Conservation (phyloP, 306 rosid species). For the Lupinus albus region DNA sequence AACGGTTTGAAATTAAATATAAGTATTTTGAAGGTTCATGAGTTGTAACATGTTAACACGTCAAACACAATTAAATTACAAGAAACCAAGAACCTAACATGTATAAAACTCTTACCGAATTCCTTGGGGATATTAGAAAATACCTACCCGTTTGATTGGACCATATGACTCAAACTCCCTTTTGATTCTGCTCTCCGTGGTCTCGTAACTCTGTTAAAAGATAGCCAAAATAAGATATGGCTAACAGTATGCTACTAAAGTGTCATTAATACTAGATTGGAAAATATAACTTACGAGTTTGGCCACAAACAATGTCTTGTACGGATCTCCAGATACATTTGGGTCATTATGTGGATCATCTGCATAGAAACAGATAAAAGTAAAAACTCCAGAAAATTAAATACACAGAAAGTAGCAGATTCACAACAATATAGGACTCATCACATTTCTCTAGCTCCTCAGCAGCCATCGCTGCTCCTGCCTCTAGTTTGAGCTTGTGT, state of each 20-base stretch:
- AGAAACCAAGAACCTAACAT: constrained; percentile 32
- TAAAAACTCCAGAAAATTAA: constrained; percentile 19
- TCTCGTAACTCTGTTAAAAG: constrained; percentile 84
- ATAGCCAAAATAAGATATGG: constrained; percentile 30
- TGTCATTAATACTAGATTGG: not conserved
- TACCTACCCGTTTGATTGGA: constrained; percentile 99
- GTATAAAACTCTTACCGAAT: constrained; percentile 85
- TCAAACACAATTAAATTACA: constrained; percentile 16
- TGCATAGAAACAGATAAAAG: constrained; percentile 47
- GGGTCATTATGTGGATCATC: constrained; percentile 86
- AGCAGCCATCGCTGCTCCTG: constrained; percentile 85
- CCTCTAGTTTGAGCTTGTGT: constrained; percentile 76
- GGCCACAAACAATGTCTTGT: constrained; percentile 93
- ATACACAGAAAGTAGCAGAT: constrained; percentile 13
- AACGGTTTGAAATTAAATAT: not conserved
- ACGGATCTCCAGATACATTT: constrained; percentile 89
- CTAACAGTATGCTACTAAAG: constrained; percentile 7
- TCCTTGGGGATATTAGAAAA: constrained; percentile 66
- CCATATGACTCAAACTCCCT: constrained; percentile 99
- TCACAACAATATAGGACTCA: constrained; percentile 28
- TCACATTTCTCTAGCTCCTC: constrained; percentile 97
- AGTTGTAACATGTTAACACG: not conserved
- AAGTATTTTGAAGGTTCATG: not conserved
- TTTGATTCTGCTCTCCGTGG: constrained; percentile 94
- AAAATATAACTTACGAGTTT: constrained; percentile 73